phyloP scores from a whole-genome alignment of 768 basidiomycete genomes.

The Mrakia gelida region DNA sequence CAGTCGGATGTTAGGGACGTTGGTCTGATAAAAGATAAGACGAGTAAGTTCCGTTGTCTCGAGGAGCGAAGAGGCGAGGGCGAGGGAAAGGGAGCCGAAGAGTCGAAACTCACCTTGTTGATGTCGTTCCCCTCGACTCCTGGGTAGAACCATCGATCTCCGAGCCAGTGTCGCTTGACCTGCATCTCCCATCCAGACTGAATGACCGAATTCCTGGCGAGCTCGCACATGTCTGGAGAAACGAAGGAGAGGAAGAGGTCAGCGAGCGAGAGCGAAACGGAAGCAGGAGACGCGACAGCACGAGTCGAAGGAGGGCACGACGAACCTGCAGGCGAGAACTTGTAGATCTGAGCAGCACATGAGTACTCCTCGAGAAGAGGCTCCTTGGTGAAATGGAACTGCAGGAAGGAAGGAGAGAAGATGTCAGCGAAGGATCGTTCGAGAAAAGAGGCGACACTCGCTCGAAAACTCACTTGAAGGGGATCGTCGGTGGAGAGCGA shows the following conservation, averaged over 20 bases:
- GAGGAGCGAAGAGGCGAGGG: not conserved
- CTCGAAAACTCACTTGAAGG: slow-evolving; percentile 19
- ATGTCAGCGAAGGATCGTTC: slow-evolving; percentile 56
- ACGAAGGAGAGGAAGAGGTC: not conserved
- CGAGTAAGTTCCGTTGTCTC: not conserved
- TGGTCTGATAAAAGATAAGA: slow-evolving; percentile 63
- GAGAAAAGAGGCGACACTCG: not conserved
- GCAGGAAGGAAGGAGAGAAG: slow-evolving; percentile 47
- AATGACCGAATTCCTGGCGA: slow-evolving; percentile 94
- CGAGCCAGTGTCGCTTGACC: slow-evolving; percentile 73
- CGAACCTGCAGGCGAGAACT: slow-evolving; percentile 62
- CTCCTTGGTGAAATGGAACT: slow-evolving; percentile 99
- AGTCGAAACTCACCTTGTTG: slow-evolving; percentile 62
- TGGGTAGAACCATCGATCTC: slow-evolving; percentile 85
- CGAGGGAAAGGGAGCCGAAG: too few relatives aligned
- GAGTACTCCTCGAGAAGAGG: slow-evolving; percentile 94
- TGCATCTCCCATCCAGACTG: slow-evolving; percentile 99
- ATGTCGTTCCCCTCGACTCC: slow-evolving; percentile 94
- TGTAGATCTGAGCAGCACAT: slow-evolving; percentile 98
- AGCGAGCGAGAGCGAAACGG: not conserved
- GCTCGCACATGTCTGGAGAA: slow-evolving; percentile 65
- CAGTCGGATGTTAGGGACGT: slow-evolving; percentile 86
- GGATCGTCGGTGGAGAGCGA: slow-evolving; percentile 32
- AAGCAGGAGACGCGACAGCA: not conserved
- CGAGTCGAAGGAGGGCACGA: not conserved